Evolutionary conservation across 768 basidiomycete species (phyloP), one percentile per base, ranked within the genome.

Genomic region (Clathrus columnatus): DNA sequence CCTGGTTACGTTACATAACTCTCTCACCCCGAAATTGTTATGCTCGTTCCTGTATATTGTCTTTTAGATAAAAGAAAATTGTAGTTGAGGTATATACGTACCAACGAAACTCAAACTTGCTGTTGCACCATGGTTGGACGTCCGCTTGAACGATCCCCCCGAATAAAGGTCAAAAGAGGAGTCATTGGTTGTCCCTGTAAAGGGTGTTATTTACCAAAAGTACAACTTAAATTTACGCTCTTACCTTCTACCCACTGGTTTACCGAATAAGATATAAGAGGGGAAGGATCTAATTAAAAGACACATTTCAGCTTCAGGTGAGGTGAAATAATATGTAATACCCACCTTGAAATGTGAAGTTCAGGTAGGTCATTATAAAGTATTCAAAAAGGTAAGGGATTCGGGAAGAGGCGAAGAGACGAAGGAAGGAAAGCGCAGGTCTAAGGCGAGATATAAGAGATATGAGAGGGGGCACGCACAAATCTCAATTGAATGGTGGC

Each of bases 301-400:
- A 32, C 7, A 32, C 7, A 32, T 16, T 32, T 32, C 36, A 36
- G 36, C 11, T 4, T 8, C 10, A 14, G 36, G n/a, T n/a, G 10
- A 36, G 30, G 36, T 36, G n/a, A 36, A 36, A 18, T 11, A 5
- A 16, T 28, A 5, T 26, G 41, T 17, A 23, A 28, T 18, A 26
- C 7, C 10, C 18, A 54, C 52, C 52, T 46, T 54, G 52, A 26
- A 54, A 54, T 20, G 52, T 54, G 28, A 54, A 46, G 26, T 45
- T 46, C 2, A 46, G 24, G 20, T 24, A n/a, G 11, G 52, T 46
- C 52, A 54, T 45, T 10, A 20, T 24, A 20, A 24, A 28, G 20
- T 10, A 18, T 4, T 11, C 11, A 18, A 11, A 3, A 18, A 28
- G 14, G 11, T 11, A 36, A 8, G 36, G 36, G n/a, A 36, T 36